A percentile compares a stretch with the other conserved stretches of the same genome.
Evolutionary conservation across 192 early-diverging fungal species (phyloP).

Genomic region (Podila verticillata): DNA sequence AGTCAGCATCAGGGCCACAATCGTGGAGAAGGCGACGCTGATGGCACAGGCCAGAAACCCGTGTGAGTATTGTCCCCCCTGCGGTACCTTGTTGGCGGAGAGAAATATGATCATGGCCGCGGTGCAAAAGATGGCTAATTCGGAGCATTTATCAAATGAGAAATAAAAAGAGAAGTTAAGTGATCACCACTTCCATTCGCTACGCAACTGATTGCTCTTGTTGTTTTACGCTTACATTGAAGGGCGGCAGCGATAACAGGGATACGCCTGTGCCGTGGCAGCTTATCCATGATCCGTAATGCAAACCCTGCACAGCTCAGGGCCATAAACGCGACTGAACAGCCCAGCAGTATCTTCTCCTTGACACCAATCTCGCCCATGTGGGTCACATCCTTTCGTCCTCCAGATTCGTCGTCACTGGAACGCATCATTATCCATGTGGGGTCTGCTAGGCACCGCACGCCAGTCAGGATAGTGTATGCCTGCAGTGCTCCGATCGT

Average conservation of each 20-base stretch:
- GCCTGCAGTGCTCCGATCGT: conserved; percentile 20
- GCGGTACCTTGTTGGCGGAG: neutral
- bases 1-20: conserved; percentile 24
- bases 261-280: conserved; percentile 9
- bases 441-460: conserved; percentile 35
- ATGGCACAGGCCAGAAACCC: conserved; percentile 35
- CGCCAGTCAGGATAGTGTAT: conserved; percentile 32
- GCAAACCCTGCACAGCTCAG: conserved; percentile 35
- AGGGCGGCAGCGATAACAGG: conserved; percentile 18
- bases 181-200: no score
- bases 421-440: conserved; percentile 25
- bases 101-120: conserved; percentile 25
- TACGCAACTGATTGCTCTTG: neutral
- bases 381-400: neutral
- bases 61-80: conserved; percentile 34
- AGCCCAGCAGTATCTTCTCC: conserved; percentile 12
- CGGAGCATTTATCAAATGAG: neutral
- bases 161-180: neutral
- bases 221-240: conserved; percentile 15
- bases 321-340: conserved; percentile 14
- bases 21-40: conserved; percentile 10
- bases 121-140: conserved; percentile 21
- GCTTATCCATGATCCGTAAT: conserved; percentile 35
- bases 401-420: conserved; percentile 20
- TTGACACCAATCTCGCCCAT: conserved; percentile 9